These are phyloP conservation scores for Avena sativa DNA, from an alignment of 176 grass and related monocot genomes.

Conservation along the genomic window DNA sequence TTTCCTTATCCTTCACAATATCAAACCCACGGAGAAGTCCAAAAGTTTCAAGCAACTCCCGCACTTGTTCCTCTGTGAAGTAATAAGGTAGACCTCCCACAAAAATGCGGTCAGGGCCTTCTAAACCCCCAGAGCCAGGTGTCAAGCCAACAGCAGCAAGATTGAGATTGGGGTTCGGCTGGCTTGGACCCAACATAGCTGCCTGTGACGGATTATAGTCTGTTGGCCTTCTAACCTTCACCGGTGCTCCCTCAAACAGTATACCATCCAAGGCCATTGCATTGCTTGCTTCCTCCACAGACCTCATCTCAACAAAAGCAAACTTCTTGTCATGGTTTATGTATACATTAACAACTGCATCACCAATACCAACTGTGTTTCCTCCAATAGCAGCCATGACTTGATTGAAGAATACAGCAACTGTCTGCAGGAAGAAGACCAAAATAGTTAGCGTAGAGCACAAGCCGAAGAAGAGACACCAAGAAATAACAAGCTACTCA, in stretches of 20 bases:
- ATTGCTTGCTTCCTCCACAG: conserved; percentile 99
- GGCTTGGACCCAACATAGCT: conserved; percentile 75
- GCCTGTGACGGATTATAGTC: conserved; percentile 97
- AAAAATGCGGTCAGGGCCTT: conserved; percentile 96
- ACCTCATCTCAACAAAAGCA: conserved; percentile 99
- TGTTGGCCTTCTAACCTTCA: conserved; percentile 89
- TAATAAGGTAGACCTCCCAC: conserved; percentile 97
- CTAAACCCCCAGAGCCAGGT: conserved; percentile 80
- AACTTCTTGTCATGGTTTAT: conserved; percentile 99
- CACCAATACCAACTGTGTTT: conserved; percentile 91
- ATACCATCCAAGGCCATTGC: conserved; percentile 98
- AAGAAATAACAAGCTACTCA: background rate
- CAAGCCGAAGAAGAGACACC: background rate
- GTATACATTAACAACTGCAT: conserved; percentile 96
- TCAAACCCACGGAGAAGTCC: conserved; percentile 90
- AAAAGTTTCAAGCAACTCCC: conserved; percentile 90
- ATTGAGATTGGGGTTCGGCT: conserved; percentile 91
- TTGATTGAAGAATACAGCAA: conserved; percentile 94
- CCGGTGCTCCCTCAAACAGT: conserved; percentile 88
- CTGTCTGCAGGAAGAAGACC: conserved; percentile 56
- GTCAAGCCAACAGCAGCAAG: conserved; percentile 91
- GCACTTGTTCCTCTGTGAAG: conserved; percentile 92
- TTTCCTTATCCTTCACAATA: conserved; percentile 96
- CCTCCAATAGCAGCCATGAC: conserved; percentile 95
- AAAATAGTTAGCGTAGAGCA: background rate